Conservation (phyloP, 768 basidiomycete genomes). For the Boletus insuetus region DNA sequence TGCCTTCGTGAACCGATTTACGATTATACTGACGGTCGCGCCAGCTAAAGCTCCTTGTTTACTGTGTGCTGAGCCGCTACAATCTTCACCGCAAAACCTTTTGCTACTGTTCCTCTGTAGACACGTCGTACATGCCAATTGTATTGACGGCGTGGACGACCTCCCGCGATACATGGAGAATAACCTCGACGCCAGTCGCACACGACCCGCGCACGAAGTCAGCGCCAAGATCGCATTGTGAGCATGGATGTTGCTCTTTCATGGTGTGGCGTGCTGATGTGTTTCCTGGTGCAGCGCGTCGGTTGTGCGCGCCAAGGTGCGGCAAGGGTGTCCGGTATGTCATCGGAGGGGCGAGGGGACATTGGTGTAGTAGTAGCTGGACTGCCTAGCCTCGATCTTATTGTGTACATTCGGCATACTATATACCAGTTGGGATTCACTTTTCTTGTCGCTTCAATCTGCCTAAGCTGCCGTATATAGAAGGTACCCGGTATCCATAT, state of each 20-base stretch:
- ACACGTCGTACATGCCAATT: constrained; percentile 81
- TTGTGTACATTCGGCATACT: constrained; percentile 7
- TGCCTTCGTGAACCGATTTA: neutral
- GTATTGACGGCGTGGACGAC: constrained; percentile 63
- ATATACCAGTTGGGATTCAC: constrained; percentile 8
- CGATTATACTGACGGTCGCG: neutral
- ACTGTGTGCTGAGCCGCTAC: constrained; percentile 60
- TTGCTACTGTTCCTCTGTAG: constrained; percentile 81
- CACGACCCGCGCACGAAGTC: constrained; percentile 41
- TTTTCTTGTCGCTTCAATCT: too few species aligned
- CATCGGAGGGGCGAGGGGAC: constrained; percentile 53
- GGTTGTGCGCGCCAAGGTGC: constrained; percentile 60
- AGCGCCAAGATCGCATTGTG: constrained; percentile 81
- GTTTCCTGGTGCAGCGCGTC: constrained; percentile 51
- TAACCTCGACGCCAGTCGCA: constrained; percentile 40
- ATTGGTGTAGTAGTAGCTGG: neutral
- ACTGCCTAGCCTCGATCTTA: constrained; percentile 6
- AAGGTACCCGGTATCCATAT: neutral
- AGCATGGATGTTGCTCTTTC: constrained; percentile 20
- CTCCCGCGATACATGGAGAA: constrained; percentile 63
- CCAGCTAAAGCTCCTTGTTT: constrained; percentile 64
- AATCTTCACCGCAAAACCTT: constrained; percentile 57
- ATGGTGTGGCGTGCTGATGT: neutral
- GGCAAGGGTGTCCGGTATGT: constrained; percentile 78
- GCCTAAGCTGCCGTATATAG: neutral